Evolutionary conservation across 1,284 basidiomycete species (phyloP), one percentile per base, ranked within the genome.

Genomic region (Hortiboletus rubellus): DNA sequence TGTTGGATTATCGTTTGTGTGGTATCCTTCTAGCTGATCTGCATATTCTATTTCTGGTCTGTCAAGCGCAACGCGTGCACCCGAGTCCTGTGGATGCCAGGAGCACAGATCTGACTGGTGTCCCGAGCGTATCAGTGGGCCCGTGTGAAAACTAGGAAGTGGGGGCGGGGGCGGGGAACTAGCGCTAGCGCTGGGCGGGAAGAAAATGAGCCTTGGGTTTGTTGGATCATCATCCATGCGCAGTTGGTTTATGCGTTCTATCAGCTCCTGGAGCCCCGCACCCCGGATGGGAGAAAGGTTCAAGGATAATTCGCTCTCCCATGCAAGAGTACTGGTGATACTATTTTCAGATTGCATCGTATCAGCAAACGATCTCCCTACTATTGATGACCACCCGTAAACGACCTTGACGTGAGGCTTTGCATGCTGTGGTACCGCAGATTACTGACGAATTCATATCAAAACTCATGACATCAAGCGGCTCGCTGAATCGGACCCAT

Each of bases 381-480:
- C 5, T 17, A 9, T 34, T 9, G 31, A 36, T 38, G 52, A 11
- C 53, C 37, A 34, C 30, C 63, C 62, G 33, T 47, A n/a, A 30
- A 44, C n/a, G 6, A 12, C 14, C 14, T 27, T 1, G 15, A 8
- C 4, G 9, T 36, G 30, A 33, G 18, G 22, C 7, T 30, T n/a
- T 11, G 30, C 9, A 24, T 3, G 8, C 44, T 8, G 27, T 1
- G 7, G 3, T 37, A 44, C 46, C 8, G 12, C n/a, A 12, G 31
- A 14, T 0, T 11, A 59, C 60, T 41, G 9, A 61, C 62, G 15
- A 37, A 38, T 40, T 52, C 42, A 46, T 30, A 7, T 59, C 27
- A 15, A 46, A 15, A 4, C 7, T 8, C 18, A 49, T 36, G 24
- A 6, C 1, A 10, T 37, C 6, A 11, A 17, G 14, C 27, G 2